Conservation (phyloP, 2,329 filamentous ascomycete genomes). For the Diatrype stigma region DNA sequence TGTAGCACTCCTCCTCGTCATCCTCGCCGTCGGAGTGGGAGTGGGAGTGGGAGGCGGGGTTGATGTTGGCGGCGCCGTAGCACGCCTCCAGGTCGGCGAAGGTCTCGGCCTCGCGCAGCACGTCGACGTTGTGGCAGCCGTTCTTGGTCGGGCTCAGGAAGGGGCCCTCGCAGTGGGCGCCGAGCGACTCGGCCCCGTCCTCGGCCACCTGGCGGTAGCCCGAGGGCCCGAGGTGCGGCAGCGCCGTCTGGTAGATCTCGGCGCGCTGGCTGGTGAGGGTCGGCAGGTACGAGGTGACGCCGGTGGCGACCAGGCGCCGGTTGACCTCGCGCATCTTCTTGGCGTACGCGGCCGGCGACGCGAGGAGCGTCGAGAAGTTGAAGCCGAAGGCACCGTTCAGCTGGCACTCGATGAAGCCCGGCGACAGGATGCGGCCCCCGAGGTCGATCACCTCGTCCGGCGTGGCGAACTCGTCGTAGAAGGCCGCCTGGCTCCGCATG, state of each 20-base stretch:
- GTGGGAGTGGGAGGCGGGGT: too few relatives aligned
- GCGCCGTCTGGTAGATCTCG: slow-evolving; percentile 77
- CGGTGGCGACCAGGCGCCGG: slow-evolving; percentile 66
- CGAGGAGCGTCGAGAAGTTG: slow-evolving; percentile 79
- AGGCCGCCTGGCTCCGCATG: slow-evolving; percentile 62
- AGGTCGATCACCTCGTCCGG: slow-evolving; percentile 77
- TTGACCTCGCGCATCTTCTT: slow-evolving; percentile 71
- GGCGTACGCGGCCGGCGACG: slow-evolving; percentile 60
- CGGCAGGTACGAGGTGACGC: slow-evolving; percentile 83
- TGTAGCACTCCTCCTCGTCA: not conserved
- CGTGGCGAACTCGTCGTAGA: slow-evolving; percentile 63
- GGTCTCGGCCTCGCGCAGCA: slow-evolving; percentile 61
- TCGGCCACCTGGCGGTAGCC: slow-evolving; percentile 53
- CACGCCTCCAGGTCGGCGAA: slow-evolving; percentile 64
- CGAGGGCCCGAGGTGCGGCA: slow-evolving; percentile 75
- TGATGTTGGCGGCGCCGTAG: slow-evolving; percentile 70
- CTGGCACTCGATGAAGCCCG: slow-evolving; percentile 86
- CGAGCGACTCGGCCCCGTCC: slow-evolving; percentile 80
- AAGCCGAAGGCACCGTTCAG: slow-evolving; percentile 91
- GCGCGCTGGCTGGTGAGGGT: slow-evolving; percentile 77
- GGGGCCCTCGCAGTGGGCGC: slow-evolving; percentile 86
- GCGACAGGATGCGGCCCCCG: slow-evolving; percentile 75
- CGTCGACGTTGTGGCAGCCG: slow-evolving; percentile 74
- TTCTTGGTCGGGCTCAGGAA: slow-evolving; percentile 82
- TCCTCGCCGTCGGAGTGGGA: too few relatives aligned